phyloP scores from a whole-genome alignment of 805 yeast genomes.

The Candida pini region DNA sequence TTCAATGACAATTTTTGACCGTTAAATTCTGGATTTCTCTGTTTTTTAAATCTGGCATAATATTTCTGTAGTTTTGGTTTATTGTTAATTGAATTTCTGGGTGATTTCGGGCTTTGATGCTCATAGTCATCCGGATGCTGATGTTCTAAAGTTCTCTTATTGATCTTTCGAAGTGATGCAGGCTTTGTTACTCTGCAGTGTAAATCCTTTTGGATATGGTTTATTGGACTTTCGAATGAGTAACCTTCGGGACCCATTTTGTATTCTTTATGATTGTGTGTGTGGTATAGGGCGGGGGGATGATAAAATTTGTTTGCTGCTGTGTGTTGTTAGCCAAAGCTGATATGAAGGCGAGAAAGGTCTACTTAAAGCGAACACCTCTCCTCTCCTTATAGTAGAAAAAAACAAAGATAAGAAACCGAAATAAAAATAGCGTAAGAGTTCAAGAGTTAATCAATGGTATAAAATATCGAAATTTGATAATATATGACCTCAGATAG shows the following conservation, averaged over 20 bases:
- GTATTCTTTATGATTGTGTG: too few relatives aligned
- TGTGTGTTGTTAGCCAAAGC: too few relatives aligned
- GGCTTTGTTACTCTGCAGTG: slow-evolving; percentile 14
- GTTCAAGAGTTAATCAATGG: too few relatives aligned
- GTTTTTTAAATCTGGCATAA: slow-evolving; percentile 26
- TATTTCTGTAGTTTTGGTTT: slow-evolving; percentile 6
- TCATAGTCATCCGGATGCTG: slow-evolving; percentile 7
- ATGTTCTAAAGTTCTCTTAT: slow-evolving; percentile 14
- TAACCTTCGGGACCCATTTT: slow-evolving; percentile 9
- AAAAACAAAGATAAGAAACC: too few relatives aligned
- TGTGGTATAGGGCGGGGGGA: too few relatives aligned
- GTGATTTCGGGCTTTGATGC: slow-evolving; percentile 3
- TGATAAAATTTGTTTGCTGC: too few relatives aligned
- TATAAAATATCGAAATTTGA: too few relatives aligned
- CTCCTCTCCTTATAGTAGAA: too few relatives aligned
- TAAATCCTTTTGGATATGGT: slow-evolving; percentile 6
- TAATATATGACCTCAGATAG: too few relatives aligned
- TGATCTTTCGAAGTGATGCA: slow-evolving; percentile 7
- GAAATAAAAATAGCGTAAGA: too few relatives aligned
- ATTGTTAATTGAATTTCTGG: slow-evolving; percentile 4
- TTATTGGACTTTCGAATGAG: slow-evolving; percentile 9
- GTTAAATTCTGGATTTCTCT: slow-evolving; percentile 31
- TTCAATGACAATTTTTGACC: slow-evolving; percentile 60
- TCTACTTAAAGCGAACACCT: too few relatives aligned
- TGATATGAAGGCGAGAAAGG: too few relatives aligned